Percentiles rank a stretch among this genome's conserved stretches.
Evolutionary conservation across 1,284 basidiomycete species (phyloP).

Genomic region (Mixia osmundae): DNA sequence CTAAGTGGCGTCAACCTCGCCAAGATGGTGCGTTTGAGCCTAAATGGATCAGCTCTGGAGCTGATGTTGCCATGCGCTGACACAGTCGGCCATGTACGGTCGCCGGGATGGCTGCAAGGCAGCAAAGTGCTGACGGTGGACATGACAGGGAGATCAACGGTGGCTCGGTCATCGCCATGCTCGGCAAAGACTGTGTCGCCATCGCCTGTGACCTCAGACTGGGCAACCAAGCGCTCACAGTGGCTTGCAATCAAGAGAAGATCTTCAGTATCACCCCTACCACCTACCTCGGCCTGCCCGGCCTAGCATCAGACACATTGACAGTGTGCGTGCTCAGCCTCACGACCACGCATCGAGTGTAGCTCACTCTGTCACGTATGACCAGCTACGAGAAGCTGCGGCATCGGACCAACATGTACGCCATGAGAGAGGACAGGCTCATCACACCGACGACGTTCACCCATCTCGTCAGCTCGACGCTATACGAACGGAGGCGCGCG

Average conservation of each 20-base stretch:
- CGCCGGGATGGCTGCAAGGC: no score
- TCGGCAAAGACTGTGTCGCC: constrained; percentile 94
- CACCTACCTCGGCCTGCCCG: constrained; percentile 76
- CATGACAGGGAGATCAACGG: constrained; percentile 57
- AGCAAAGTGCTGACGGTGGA: no score
- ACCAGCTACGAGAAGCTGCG: constrained; percentile 62
- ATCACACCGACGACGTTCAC: constrained; percentile 93
- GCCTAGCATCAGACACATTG: constrained; percentile 75
- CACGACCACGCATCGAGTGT: constrained; percentile 5
- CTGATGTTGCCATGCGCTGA: no score
- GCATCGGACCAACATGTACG: constrained; percentile 95
- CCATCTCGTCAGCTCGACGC: constrained; percentile 83
- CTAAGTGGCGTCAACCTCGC: no score
- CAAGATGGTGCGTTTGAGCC: no score
- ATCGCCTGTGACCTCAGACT: constrained; percentile 89
- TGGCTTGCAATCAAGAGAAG: constrained; percentile 87
- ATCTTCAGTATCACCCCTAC: constrained; percentile 86
- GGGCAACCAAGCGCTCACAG: constrained; percentile 67
- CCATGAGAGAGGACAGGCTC: constrained; percentile 95
- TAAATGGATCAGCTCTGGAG: no score
- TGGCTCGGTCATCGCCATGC: constrained; percentile 97
- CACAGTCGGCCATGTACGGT: no score
- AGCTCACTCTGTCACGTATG: constrained; percentile 8
- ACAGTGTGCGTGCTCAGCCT: constrained; percentile 40
- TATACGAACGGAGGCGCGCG: constrained; percentile 63